phyloP scores from a whole-genome alignment of 1,284 basidiomycete species.

The Cryptococcus jaspeensis region DNA sequence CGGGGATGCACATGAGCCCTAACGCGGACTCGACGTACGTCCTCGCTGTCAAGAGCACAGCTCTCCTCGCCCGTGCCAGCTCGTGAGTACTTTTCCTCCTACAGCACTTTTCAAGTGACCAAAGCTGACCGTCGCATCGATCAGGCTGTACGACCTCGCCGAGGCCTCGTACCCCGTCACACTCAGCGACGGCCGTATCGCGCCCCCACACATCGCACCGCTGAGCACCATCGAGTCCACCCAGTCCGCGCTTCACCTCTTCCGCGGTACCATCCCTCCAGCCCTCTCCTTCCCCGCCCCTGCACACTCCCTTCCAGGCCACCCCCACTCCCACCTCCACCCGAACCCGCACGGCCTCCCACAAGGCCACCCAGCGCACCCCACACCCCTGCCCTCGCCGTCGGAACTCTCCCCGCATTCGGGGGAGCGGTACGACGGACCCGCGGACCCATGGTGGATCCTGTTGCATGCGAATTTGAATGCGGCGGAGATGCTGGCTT shows the following conservation, averaged over 20 bases:
- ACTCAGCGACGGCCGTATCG: conserved; percentile 10
- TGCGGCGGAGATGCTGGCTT: conserved; percentile 40
- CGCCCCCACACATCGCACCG: conserved; percentile 23
- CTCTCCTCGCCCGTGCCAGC: conserved; percentile 28
- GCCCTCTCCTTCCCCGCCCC: conserved; percentile 9
- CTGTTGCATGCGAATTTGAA: conserved; percentile 33
- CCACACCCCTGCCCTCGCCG: background rate
- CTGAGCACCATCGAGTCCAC: conserved; percentile 15
- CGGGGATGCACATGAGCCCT: conserved; percentile 16
- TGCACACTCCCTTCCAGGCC: background rate
- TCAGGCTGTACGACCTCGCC: conserved; percentile 35
- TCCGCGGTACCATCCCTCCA: conserved; percentile 21
- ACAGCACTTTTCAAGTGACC: background rate
- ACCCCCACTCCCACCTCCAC: background rate
- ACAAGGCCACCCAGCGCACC: too few species aligned
- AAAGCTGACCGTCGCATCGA: background rate
- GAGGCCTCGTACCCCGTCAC: conserved; percentile 11
- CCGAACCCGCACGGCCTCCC: too few species aligned
- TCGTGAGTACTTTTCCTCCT: conserved; percentile 19
- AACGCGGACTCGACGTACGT: conserved; percentile 28
- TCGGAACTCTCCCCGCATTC: background rate
- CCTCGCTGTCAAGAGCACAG: conserved; percentile 31
- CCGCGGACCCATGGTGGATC: conserved; percentile 40
- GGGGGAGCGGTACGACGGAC: conserved; percentile 16
- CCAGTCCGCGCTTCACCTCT: conserved; percentile 17